Conservation (phyloP, 1,284 basidiomycete species). For the Sutorius eximius region DNA sequence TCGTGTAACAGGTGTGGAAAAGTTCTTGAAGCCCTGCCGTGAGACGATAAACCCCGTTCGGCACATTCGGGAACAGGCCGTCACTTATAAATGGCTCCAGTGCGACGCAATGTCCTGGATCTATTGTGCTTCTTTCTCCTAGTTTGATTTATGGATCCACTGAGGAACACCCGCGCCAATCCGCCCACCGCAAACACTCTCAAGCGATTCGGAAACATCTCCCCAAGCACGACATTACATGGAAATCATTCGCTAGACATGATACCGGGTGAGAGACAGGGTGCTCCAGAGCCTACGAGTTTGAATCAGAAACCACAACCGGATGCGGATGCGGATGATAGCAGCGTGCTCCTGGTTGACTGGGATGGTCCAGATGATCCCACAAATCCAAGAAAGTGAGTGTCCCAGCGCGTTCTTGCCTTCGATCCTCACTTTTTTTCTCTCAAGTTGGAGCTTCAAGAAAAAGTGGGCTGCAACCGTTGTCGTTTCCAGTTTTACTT, state of each 20-base stretch:
- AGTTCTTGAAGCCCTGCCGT: too few relatives aligned
- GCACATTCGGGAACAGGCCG: neutral
- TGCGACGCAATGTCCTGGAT: neutral
- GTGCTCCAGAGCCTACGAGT: neutral
- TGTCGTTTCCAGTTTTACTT: constrained; percentile 50
- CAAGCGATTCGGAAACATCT: constrained; percentile 4
- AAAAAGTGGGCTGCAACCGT: constrained; percentile 50
- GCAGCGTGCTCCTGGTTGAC: constrained; percentile 27
- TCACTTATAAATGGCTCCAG: neutral
- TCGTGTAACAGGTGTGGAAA: neutral
- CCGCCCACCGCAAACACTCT: neutral
- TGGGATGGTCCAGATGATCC: constrained; percentile 40
- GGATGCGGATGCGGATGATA: neutral
- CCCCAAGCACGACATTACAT: constrained; percentile 12
- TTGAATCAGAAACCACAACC: neutral
- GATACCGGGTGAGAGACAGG: neutral
- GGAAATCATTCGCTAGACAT: neutral
- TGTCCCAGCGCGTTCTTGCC: neutral
- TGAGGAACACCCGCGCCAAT: neutral
- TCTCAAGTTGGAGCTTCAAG: constrained; percentile 45
- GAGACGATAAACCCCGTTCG: too few relatives aligned
- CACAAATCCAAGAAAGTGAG: constrained; percentile 38
- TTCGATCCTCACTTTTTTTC: neutral
- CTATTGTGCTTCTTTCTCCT: neutral
- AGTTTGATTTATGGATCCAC: neutral